A percentile compares a stretch with the other conserved stretches of the same genome.
phyloP scores from a whole-genome alignment of 169 alveolate genomes.

The Theileria annulata region DNA sequence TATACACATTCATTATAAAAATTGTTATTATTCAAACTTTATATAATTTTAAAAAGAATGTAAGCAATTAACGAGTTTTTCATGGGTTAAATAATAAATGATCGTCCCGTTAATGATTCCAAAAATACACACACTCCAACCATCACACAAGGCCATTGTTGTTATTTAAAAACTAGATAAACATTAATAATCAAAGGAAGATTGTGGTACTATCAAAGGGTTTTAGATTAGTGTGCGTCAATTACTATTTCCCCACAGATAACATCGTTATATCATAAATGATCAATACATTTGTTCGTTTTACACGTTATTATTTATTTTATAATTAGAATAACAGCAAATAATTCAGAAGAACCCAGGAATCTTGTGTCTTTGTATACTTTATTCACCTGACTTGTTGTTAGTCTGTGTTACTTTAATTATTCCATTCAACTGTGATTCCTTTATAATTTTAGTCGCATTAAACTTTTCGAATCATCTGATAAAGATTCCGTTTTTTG shows the following conservation, averaged over 20 bases:
- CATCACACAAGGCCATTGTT: neutral
- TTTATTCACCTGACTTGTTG: neutral
- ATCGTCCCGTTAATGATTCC: neutral
- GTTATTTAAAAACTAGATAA: neutral
- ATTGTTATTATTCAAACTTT: neutral
- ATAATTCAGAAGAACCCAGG: neutral
- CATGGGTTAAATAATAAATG: neutral
- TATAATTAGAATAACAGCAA: neutral
- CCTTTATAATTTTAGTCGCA: neutral
- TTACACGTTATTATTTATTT: neutral
- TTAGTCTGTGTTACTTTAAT: neutral
- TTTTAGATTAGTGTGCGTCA: constrained; percentile 6
- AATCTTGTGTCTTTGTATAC: constrained; percentile 2
- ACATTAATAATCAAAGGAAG: neutral
- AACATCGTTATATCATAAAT: neutral
- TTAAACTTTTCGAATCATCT: neutral
- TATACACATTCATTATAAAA: neutral
- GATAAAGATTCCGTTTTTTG: neutral
- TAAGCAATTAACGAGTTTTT: neutral
- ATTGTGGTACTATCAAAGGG: neutral
- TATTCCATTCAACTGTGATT: neutral
- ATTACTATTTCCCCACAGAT: constrained; percentile 7
- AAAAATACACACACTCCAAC: neutral
- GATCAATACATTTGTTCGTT: neutral
- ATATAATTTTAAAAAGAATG: neutral